These are phyloP conservation scores for Agaricus subrufescens DNA, from an alignment of 768 basidiomycete species.

Conservation along the genomic window DNA sequence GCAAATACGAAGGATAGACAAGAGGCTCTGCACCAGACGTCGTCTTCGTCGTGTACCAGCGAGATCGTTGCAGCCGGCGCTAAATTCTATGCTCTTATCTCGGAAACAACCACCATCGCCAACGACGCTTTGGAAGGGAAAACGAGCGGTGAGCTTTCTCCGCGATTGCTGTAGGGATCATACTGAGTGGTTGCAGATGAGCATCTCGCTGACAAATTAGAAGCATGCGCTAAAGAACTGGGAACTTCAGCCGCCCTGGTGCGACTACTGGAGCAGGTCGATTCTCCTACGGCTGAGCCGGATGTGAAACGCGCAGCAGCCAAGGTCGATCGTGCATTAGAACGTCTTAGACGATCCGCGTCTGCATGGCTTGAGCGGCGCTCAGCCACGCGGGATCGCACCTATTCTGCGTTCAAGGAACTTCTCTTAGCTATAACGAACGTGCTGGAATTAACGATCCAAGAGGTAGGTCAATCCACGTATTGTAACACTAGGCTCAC, in stretches of 20 bases:
- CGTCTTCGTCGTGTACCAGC: constrained; percentile 1
- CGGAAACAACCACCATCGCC: not conserved
- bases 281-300: constrained; percentile 18
- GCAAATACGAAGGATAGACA: not conserved
- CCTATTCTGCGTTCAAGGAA: not conserved
- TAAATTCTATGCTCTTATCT: constrained; percentile 1
- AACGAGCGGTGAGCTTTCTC: not conserved
- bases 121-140: not conserved
- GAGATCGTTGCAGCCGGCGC: not conserved
- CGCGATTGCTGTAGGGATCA: not conserved
- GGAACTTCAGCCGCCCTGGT: not conserved
- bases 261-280: not conserved
- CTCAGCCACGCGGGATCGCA: constrained; percentile 3
- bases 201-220: not conserved
- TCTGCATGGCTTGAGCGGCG: constrained; percentile 41
- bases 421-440: constrained; percentile 9
- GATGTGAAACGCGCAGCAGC: constrained; percentile 33
- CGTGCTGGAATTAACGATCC: not conserved
- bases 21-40: not conserved
- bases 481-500: not conserved
- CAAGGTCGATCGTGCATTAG: constrained; percentile 59
- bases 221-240: not conserved
- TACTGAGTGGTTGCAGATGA: not conserved
- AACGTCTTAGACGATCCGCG: constrained; percentile 49
- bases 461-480: not conserved